A percentile compares a stretch with the other conserved stretches of the same genome.
These are phyloP conservation scores for Lotmaria passim DNA, from an alignment of 208 protist genomes.

Conservation along the genomic window DNA sequence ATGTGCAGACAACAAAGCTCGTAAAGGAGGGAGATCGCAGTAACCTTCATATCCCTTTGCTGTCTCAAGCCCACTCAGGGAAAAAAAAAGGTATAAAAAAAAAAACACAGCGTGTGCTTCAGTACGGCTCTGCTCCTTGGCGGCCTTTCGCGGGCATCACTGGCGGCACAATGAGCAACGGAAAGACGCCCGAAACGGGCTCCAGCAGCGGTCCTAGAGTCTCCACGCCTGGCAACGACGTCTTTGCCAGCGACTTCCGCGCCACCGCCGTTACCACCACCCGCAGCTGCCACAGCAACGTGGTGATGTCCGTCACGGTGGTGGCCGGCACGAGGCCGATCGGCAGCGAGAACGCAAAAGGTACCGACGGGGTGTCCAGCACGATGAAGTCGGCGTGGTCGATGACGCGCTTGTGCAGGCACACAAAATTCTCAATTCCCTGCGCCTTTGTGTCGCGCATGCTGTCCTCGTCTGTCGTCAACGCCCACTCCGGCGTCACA, in stretches of 20 bases:
- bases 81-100: neutral
- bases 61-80: neutral
- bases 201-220: slow-evolving; percentile 29
- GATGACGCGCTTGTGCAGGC: slow-evolving; percentile 29
- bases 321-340: slow-evolving; percentile 27
- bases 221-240: slow-evolving; percentile 11
- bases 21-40: too few species aligned
- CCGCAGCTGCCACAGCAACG: slow-evolving; percentile 36
- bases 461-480: slow-evolving; percentile 18
- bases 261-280: slow-evolving; percentile 26
- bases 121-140: slow-evolving; percentile 18
- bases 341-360: slow-evolving; percentile 35
- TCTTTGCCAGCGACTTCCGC: slow-evolving; percentile 20
- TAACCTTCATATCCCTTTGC: neutral
- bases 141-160: slow-evolving; percentile 14
- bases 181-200: slow-evolving; percentile 25
- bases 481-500: slow-evolving; percentile 30
- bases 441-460: slow-evolving; percentile 17
- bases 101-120: neutral
- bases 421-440: slow-evolving; percentile 35
- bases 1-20: too few species aligned
- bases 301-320: slow-evolving; percentile 35
- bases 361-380: slow-evolving; percentile 31
- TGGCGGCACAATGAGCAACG: slow-evolving; percentile 30
- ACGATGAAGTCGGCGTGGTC: slow-evolving; percentile 24